Percentiles rank a stretch among this genome's conserved stretches.
phyloP scores from a whole-genome alignment of 2,329 filamentous ascomycete species.

The Cytospora piceicola region DNA sequence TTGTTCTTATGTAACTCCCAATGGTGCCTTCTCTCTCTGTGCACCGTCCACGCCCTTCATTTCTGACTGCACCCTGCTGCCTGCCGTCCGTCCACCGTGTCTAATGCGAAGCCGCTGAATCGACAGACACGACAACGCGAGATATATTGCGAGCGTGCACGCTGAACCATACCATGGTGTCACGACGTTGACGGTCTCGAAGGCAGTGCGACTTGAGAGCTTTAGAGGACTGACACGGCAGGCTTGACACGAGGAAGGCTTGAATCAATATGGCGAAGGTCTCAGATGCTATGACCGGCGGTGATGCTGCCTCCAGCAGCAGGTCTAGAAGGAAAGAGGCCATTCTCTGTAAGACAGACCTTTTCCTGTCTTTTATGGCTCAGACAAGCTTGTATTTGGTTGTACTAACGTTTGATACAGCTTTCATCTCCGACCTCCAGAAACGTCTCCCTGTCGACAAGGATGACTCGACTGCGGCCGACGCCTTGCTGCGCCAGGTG shows the following conservation, averaged over 20 bases:
- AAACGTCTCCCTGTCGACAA: conserved; percentile 37
- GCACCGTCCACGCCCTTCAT: background rate
- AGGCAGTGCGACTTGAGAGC: conserved; percentile 5
- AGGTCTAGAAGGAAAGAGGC: conserved; percentile 13
- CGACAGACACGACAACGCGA: conserved; percentile 6
- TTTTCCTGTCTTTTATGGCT: background rate
- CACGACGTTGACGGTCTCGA: conserved; percentile 6
- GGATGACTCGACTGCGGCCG: conserved; percentile 34
- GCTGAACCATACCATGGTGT: background rate
- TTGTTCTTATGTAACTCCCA: background rate
- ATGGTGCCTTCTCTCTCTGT: background rate
- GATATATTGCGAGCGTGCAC: background rate
- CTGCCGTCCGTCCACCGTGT: background rate
- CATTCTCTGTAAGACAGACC: conserved; percentile 20
- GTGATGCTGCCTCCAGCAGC: conserved; percentile 5
- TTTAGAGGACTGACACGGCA: background rate
- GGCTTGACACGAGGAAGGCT: background rate
- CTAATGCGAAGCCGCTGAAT: background rate
- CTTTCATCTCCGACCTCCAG: conserved; percentile 34
- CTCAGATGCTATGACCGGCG: conserved; percentile 6
- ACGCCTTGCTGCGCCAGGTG: conserved; percentile 47
- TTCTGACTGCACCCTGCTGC: background rate
- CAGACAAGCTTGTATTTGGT: background rate
- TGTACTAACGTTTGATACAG: conserved; percentile 16
- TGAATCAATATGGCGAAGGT: conserved; percentile 14